A percentile compares a stretch with the other conserved stretches of the same genome.
Conservation (phyloP, 805 yeast species). For the Metschnikowia dekortorum region DNA sequence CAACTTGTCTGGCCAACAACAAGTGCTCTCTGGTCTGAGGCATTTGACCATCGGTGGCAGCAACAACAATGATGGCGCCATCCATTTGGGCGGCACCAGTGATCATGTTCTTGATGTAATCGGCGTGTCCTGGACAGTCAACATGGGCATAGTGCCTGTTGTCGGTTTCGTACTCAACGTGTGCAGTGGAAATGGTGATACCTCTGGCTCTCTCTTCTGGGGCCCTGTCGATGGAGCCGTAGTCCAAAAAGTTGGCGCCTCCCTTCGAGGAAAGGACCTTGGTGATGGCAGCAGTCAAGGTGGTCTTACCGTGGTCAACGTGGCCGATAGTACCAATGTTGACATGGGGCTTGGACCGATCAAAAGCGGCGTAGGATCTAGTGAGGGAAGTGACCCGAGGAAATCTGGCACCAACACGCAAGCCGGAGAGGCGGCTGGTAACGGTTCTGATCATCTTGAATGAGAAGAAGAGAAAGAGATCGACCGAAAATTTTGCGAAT, state of each 20-base stretch:
- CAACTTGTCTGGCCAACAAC: slow-evolving; percentile 98
- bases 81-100: slow-evolving; percentile 99
- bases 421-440: slow-evolving; percentile 19
- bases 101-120: slow-evolving; percentile 97
- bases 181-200: slow-evolving; percentile 96
- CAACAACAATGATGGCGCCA: slow-evolving; percentile 98
- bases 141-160: slow-evolving; percentile 97
- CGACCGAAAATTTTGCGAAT: slow-evolving; percentile 3
- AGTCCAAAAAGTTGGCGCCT: slow-evolving; percentile 92
- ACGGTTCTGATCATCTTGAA: slow-evolving; percentile 27
- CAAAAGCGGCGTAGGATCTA: slow-evolving; percentile 65
- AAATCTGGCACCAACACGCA: slow-evolving; percentile 25
- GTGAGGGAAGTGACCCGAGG: slow-evolving; percentile 22
- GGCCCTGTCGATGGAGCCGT: slow-evolving; percentile 90
- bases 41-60: slow-evolving; percentile 99
- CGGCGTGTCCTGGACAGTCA: slow-evolving; percentile 99
- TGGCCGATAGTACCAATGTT: slow-evolving; percentile 98
- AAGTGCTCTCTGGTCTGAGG: slow-evolving; percentile 99
- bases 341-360: slow-evolving; percentile 94
- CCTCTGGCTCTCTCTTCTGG: slow-evolving; percentile 99
- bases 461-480: background rate
- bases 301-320: slow-evolving; percentile 98
- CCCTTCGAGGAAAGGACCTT: slow-evolving; percentile 84
- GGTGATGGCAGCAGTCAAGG: slow-evolving; percentile 97
- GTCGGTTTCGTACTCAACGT: slow-evolving; percentile 93